Percentiles rank a stretch among this genome's conserved stretches.
phyloP scores from a whole-genome alignment of 768 basidiomycete species.

The Krasilnikovozyma curviuscula region DNA sequence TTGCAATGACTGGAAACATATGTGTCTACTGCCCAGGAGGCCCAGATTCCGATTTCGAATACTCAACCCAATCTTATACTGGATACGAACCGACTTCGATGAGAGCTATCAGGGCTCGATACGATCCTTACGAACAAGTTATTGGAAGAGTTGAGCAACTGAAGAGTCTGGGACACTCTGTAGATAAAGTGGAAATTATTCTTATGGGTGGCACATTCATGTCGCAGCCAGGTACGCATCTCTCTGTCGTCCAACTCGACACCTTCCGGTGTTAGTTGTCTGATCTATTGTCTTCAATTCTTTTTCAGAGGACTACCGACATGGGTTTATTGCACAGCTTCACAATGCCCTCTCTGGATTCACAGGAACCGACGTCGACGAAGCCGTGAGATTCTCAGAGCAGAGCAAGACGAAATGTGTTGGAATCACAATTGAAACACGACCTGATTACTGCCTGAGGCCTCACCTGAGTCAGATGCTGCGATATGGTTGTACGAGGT shows the following conservation, averaged over 20 bases:
- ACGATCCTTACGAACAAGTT: slow-evolving; percentile 95
- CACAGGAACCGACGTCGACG: slow-evolving; percentile 80
- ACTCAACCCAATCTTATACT: slow-evolving; percentile 74
- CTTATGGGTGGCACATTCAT: slow-evolving; percentile 99
- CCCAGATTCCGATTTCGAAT: slow-evolving; percentile 98
- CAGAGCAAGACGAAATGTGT: slow-evolving; percentile 96
- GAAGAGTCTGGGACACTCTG: slow-evolving; percentile 84
- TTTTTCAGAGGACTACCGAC: slow-evolving; percentile 84
- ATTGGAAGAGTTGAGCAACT: slow-evolving; percentile 87
- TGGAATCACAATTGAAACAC: slow-evolving; percentile 95
- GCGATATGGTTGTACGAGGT: slow-evolving; percentile 90
- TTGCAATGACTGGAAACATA: slow-evolving; percentile 99
- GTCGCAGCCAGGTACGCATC: too few species aligned
- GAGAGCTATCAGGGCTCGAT: slow-evolving; percentile 91
- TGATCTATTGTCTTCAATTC: too few species aligned
- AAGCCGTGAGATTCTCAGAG: slow-evolving; percentile 92
- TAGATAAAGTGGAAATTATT: slow-evolving; percentile 47
- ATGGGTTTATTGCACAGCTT: slow-evolving; percentile 79
- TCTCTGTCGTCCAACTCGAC: too few species aligned
- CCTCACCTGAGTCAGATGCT: slow-evolving; percentile 98
- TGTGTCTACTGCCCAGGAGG: slow-evolving; percentile 99
- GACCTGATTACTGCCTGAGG: slow-evolving; percentile 91
- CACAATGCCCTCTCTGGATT: slow-evolving; percentile 94
- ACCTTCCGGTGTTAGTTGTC: too few species aligned
- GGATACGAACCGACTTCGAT: slow-evolving; percentile 96